phyloP scores from a whole-genome alignment of 108 stramenopile genomes.

The Conticribra guillardii region DNA sequence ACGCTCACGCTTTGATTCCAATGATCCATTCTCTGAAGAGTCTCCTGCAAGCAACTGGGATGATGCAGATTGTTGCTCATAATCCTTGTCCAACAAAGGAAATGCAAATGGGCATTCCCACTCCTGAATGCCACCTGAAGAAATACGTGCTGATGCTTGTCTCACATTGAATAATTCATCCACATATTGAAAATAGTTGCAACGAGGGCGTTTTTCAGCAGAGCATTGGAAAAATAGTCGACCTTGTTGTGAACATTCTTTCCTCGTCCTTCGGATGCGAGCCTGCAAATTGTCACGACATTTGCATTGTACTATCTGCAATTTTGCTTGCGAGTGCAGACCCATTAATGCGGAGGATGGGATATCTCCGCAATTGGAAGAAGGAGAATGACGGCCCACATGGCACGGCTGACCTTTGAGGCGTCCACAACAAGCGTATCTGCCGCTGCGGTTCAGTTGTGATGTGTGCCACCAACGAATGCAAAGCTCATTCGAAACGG shows the following conservation, averaged over 20 bases:
- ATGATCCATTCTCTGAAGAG: no score
- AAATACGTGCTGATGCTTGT: background rate
- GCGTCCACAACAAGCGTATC: background rate
- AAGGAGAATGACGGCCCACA: background rate
- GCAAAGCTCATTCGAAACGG: background rate
- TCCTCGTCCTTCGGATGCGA: background rate
- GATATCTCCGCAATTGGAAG: background rate
- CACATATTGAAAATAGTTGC: background rate
- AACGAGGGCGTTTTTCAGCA: background rate
- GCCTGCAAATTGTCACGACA: background rate
- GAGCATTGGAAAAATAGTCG: background rate
- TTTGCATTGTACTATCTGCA: background rate
- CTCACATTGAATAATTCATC: background rate
- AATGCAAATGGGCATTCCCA: background rate
- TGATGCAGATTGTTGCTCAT: no score
- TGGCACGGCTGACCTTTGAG: background rate
- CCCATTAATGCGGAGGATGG: background rate
- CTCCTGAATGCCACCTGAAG: background rate
- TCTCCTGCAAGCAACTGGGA: no score
- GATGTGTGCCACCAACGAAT: background rate
- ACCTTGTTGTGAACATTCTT: background rate
- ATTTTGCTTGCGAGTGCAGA: background rate
- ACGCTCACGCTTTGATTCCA: background rate
- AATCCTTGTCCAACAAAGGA: background rate
- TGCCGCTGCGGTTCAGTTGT: background rate